Evolutionary conservation across 371 early-diverging fungal genomes (phyloP), one percentile per base, ranked within the genome.

Genomic region (Rhizopus sp.): DNA sequence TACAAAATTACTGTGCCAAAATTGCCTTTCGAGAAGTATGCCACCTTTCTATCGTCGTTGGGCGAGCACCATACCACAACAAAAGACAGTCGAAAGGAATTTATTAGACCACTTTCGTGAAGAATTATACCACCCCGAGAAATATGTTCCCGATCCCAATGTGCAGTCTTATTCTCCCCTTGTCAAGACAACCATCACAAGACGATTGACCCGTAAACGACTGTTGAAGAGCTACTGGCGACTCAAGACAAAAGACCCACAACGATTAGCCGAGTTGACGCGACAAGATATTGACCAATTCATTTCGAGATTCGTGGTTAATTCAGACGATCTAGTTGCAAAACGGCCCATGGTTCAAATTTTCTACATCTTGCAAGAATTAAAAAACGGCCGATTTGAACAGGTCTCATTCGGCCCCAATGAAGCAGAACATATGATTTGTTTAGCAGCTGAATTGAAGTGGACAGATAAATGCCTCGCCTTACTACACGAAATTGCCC

Each of bases 1-100:
- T 48, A 57, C 64, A 29, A 63, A 64, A 53, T 44, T 60, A 7
- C 34, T 65, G 47, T 74, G 75, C 53, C 63, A 62, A 16, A 63
- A 58, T 40, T 74, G 75, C 45, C 64, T 74, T 15, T 74, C 64
- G 7, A 64, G 67, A 48, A 56, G 58, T 50, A 54, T 29, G 23
- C 50, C 37, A 41, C 38, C 30, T n/a, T 39, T 42, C 32, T 54
- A 5, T 35, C 34, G 31, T 38, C 13, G 23, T 37, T 45, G 9
- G 38, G 30, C 31, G 57, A 57, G 34, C 49, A 40, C 60, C 35
- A 47, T 10, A 5, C 16, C 40, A 46, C 23, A 23, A 23, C 23
- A 23, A 23, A n/a, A 29, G 37, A 47, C 48, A 29, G 16, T 46
- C 39, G 16, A 30, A 10, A 5, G 10, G 5, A 49, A 32, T 10